Percentiles rank a stretch among this genome's conserved stretches.
Conservation (phyloP, 345 rosid species). For the Camelina neglecta region DNA sequence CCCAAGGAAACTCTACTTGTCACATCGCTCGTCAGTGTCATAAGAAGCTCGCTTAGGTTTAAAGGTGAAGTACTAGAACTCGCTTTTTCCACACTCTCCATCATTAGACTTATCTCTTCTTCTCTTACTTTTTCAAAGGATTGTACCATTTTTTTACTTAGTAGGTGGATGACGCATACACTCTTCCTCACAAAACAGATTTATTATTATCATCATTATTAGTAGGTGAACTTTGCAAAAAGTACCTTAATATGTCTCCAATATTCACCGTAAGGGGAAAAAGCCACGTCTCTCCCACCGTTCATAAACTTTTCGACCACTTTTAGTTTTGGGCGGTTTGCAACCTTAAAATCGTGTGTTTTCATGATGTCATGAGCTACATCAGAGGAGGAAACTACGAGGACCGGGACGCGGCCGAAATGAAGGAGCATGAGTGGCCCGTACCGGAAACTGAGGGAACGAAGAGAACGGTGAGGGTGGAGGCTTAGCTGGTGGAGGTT, state of each 20-base stretch:
- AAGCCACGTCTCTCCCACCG: conserved; percentile 42
- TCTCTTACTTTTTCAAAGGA: conserved; percentile 45
- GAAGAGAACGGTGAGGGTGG: conserved; percentile 53
- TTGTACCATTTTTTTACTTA: conserved; percentile 49
- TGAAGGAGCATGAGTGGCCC: conserved; percentile 66
- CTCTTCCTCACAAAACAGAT: conserved; percentile 39
- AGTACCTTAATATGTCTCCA: conserved; percentile 60
- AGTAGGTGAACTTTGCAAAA: background rate
- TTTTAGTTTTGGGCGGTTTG: conserved; percentile 46
- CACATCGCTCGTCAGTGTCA: conserved; percentile 43
- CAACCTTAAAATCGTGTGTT: conserved; percentile 53
- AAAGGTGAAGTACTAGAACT: conserved; percentile 25
- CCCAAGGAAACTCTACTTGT: conserved; percentile 54
- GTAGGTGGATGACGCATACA: conserved; percentile 49
- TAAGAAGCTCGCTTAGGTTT: conserved; percentile 46
- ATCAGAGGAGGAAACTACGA: conserved; percentile 59
- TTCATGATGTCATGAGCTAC: conserved; percentile 53
- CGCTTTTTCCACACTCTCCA: conserved; percentile 34
- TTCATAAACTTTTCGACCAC: conserved; percentile 39
- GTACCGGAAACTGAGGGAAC: conserved; percentile 39
- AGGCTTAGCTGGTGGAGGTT: conserved; percentile 58
- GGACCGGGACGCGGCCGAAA: conserved; percentile 47
- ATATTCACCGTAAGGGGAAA: conserved; percentile 62
- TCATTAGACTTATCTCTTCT: conserved; percentile 48
- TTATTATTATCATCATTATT: background rate